Conservation (phyloP, 495 filamentous ascomycete species). For the Annulohypoxylon stygium region DNA sequence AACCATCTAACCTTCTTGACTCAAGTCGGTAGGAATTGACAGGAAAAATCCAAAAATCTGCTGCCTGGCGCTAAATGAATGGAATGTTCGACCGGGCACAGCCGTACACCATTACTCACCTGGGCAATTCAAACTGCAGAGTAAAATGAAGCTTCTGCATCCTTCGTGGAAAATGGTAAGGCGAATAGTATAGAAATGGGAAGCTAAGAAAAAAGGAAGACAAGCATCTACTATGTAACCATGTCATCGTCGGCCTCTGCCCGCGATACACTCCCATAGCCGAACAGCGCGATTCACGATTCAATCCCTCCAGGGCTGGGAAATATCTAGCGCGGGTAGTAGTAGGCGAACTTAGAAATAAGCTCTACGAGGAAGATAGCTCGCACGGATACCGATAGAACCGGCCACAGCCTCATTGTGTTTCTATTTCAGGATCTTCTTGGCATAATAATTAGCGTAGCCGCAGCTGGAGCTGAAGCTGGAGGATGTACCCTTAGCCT, state of each 20-base stretch:
- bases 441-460: slow-evolving; percentile 16
- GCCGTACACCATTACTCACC: slow-evolving; percentile 17
- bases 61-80: slow-evolving; percentile 24
- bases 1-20: neutral
- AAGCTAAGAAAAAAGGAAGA: neutral
- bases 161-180: slow-evolving; percentile 20
- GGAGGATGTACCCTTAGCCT: slow-evolving; percentile 14
- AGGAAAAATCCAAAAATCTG: slow-evolving; percentile 4
- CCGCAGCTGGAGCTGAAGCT: slow-evolving; percentile 25
- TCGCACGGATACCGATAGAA: slow-evolving; percentile 4
- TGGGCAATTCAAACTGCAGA: neutral
- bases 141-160: slow-evolving; percentile 38
- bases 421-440: slow-evolving; percentile 47
- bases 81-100: slow-evolving; percentile 1
- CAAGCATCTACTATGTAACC: slow-evolving; percentile 8
- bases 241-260: slow-evolving; percentile 4
- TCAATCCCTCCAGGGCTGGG: slow-evolving; percentile 4
- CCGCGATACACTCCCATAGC: neutral
- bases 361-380: neutral
- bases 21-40: slow-evolving; percentile 16
- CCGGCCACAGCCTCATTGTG: slow-evolving; percentile 45
- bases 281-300: slow-evolving; percentile 9
- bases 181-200: slow-evolving; percentile 11
- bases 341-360: neutral
- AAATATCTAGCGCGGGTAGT: neutral